phyloP scores from a whole-genome alignment of 2,329 filamentous ascomycete species.

The Thielaviopsis populi region DNA sequence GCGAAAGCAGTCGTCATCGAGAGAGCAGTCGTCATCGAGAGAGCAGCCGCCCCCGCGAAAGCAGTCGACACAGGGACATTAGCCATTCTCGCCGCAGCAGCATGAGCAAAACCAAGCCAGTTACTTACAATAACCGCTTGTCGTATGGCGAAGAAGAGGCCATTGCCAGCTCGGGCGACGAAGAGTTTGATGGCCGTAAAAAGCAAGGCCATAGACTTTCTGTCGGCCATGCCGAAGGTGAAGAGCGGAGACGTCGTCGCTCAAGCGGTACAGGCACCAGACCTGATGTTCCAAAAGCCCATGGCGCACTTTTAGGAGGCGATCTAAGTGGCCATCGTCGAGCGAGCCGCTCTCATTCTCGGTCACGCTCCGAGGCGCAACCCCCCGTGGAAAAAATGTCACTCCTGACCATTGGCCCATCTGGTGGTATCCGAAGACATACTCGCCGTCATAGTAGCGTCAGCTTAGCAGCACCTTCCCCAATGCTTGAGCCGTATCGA shows the following conservation, averaged over 20 bases:
- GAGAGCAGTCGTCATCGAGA: neutral
- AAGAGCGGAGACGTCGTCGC: constrained; percentile 7
- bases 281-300: neutral
- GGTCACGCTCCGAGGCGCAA: constrained; percentile 17
- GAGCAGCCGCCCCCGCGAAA: neutral
- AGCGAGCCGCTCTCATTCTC: constrained; percentile 8
- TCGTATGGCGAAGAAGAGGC: constrained; percentile 8
- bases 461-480: constrained; percentile 49
- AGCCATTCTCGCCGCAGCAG: constrained; percentile 10
- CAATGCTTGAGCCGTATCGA: constrained; percentile 78
- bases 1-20: constrained; percentile 4
- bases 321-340: constrained; percentile 1
- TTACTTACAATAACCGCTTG: neutral
- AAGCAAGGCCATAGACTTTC: constrained; percentile 1
- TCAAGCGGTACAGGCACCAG: neutral
- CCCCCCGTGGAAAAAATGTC: constrained; percentile 38
- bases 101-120: neutral
- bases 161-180: constrained; percentile 12
- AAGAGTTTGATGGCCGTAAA: constrained; percentile 3
- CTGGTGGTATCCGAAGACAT: constrained; percentile 1
- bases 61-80: neutral
- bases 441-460: constrained; percentile 23
- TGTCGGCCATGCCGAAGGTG: neutral
- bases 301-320: constrained; percentile 6
- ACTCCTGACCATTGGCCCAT: constrained; percentile 32